phyloP scores from a whole-genome alignment of 768 basidiomycete species.

The Mrakia blollopis region DNA sequence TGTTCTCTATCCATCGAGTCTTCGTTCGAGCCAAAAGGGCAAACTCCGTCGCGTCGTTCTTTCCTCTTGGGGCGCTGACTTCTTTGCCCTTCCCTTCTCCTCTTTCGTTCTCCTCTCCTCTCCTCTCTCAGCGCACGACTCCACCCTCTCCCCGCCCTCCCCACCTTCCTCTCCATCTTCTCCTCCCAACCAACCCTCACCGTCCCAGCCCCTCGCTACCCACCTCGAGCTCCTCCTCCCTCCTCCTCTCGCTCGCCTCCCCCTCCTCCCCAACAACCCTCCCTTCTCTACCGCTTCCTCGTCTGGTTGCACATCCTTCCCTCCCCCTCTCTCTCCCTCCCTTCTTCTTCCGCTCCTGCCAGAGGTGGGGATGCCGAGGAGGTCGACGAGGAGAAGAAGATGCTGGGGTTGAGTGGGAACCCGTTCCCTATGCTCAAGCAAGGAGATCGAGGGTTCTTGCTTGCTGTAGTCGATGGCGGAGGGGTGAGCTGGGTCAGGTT shows the following conservation, averaged over 20 bases:
- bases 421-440: slow-evolving; percentile 30
- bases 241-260: not conserved
- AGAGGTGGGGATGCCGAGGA: not conserved
- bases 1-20: not conserved
- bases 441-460: slow-evolving; percentile 17
- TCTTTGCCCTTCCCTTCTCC: not conserved
- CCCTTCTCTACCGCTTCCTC: not conserved
- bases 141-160: not conserved
- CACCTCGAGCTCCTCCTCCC: slow-evolving; percentile 6
- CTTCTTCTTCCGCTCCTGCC: too few species aligned
- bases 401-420: not conserved
- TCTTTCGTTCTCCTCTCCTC: not conserved
- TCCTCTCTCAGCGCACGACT: slow-evolving; percentile 2
- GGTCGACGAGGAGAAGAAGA: not conserved
- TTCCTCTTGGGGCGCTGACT: not conserved
- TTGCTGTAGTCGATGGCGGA: slow-evolving; percentile 25
- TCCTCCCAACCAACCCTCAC: slow-evolving; percentile 9
- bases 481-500: slow-evolving; percentile 23
- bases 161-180: slow-evolving; percentile 4
- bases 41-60: not conserved
- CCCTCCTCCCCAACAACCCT: not conserved
- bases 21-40: too few species aligned
- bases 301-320: not conserved
- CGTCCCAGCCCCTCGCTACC: slow-evolving; percentile 7
- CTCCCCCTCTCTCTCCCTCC: too few species aligned